Base-by-base conservation (phyloP, 495 filamentous ascomycete genomes). In the Chaetomium cochliodes region DNA sequence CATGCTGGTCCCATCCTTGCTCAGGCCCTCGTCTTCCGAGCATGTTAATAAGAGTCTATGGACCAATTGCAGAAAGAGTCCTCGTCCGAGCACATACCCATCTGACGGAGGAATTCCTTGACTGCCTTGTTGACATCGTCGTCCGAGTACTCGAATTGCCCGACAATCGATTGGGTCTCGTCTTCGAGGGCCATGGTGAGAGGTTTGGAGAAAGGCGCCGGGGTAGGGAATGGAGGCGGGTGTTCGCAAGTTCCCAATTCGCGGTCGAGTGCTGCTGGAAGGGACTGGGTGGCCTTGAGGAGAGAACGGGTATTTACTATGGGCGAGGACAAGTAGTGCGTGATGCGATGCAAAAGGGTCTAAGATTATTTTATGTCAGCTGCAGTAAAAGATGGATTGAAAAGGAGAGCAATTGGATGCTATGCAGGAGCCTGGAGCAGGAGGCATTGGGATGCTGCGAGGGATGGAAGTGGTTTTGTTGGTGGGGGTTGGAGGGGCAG, bases 101-200 rank as follows among this genome's bases (percentile, higher is more conserved):
- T 91, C 81, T 97, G 84, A 64, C 83, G 80, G 54, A 96, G 84
- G 69, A 96, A 98, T 71, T 96, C 92, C 54, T 85, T 82, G 54
- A 96, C 91, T 25, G 84, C 90, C 71, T 85, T 87, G 67, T 88
- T 87, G 64, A 97, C 86, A 76, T 93, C 84, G 33, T 90, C 86
- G 46, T 90, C 83, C 63, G 86, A 80, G 79, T 91, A 96, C 18
- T 96, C 91, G 75, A 98, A 98, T 75, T 96, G 85, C 64, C 82
- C 82, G 64, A 90, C 90, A 66, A 98, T 88, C 70, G 82, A 84
- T 84, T 86, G 83, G 20, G 92, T 90, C 74, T 90, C 87, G 58
- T 88, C 84, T 64, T 87, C 78, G 65, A 97, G 79, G 23, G 85
- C 77, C 83, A 85, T 85, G 54, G 76, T 75, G 74, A 70, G 76